Evolutionary conservation across 2,329 filamentous ascomycete genomes (phyloP).

Genomic region (Xenoacremonium recifei): DNA sequence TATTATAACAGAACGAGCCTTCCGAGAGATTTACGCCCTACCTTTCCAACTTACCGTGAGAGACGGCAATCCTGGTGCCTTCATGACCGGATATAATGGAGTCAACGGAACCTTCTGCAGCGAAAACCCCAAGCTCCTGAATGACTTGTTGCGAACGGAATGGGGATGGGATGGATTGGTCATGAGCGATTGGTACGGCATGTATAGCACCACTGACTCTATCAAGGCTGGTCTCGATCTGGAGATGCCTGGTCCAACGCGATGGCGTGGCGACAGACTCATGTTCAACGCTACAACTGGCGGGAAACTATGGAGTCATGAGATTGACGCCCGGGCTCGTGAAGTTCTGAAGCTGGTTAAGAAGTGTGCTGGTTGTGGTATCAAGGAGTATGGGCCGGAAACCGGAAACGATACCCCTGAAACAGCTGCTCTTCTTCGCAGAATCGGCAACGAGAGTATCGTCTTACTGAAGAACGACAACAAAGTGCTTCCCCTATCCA

Average conservation of each 20-base stretch:
- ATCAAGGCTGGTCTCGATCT: constrained; percentile 53
- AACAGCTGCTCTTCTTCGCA: constrained; percentile 62
- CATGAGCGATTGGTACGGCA: constrained; percentile 61
- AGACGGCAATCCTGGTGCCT: constrained; percentile 48
- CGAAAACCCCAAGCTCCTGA: constrained; percentile 50
- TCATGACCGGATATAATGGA: constrained; percentile 61
- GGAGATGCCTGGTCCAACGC: constrained; percentile 58
- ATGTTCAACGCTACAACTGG: constrained; percentile 53
- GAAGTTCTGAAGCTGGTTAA: constrained; percentile 60
- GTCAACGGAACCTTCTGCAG: constrained; percentile 57
- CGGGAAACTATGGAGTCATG: constrained; percentile 50
- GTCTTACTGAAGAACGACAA: constrained; percentile 73
- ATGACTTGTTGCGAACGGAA: constrained; percentile 51
- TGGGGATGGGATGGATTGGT: constrained; percentile 58
- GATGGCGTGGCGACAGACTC: constrained; percentile 49
- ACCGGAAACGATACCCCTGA: constrained; percentile 56
- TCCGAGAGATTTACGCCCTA: constrained; percentile 58
- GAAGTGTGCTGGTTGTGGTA: constrained; percentile 49
- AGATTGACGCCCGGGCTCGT: constrained; percentile 57
- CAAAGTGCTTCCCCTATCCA: constrained; percentile 60
- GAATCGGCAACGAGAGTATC: constrained; percentile 66
- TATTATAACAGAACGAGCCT: constrained; percentile 53
- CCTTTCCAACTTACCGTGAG: constrained; percentile 57
- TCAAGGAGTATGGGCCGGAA: constrained; percentile 55
- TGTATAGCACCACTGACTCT: constrained; percentile 52